Evolutionary conservation across 2,329 filamentous ascomycete genomes (phyloP), one percentile per base, ranked within the genome.

Genomic region (Coniochaeta sp.): DNA sequence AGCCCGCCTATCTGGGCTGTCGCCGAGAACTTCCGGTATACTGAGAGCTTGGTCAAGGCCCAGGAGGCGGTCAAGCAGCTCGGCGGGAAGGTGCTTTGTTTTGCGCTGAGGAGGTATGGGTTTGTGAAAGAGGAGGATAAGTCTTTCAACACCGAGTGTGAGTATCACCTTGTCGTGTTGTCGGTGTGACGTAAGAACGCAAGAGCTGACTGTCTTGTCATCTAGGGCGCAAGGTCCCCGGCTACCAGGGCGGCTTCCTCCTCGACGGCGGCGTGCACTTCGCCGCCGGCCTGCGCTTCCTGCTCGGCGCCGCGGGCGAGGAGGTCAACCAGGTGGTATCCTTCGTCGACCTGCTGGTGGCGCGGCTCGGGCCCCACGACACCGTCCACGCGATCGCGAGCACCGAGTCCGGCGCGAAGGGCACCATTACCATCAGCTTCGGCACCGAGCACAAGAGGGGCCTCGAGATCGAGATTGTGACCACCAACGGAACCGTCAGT

Each of bases 201-300:
- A 8, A 24, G 30, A 22, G 31, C 47, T 52, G 18, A 53, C 33
- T 26, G 6, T 16, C n/a, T n/a, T n/a, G n/a, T n/a, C n/a, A 24
- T 9, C 33, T 20, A 64, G 61, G 87, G 88, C 81, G 88, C 51
- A 85, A 85, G 65, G 76, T 70, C 51, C 87, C 87, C 1, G 73
- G 78, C 50, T 80, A 89, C 63, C 86, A 90, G 66, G 88, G 87
- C 51, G 87, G 88, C 0, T 91, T 90, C 63, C 65, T 90, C 52
- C 77, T 91, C 3, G 87, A 91, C 61, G 85, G 80, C 9, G 87
- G 87, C 38, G 85, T 91, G 24, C 87, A 91, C 65, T 83, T 79
- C 55, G 71, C 82, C 6, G 86, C 86, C 6, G 81, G 69, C 0
- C 73, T 83, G 48, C 72, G 86, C 18, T 64, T 78, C 27, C 62